Base-by-base conservation (phyloP, 1,284 basidiomycete species). In the Naganishia liquefaciens region DNA sequence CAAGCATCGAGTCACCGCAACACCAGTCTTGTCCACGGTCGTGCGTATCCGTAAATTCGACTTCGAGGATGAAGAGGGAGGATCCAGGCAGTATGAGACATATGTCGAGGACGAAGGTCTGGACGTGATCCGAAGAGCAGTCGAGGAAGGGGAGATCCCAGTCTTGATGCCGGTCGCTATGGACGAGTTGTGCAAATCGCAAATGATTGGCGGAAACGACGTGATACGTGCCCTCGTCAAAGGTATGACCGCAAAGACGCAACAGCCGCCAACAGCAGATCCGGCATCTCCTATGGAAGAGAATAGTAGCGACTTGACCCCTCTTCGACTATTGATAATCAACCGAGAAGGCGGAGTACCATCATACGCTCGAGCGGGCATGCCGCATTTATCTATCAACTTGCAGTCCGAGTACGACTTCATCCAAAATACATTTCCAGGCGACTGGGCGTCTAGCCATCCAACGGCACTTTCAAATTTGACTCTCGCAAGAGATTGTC, bases 271-370 rank as follows among this genome's bases (percentile, higher is more conserved):
- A 21, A 39, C 47, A 27, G 15, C 46, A 21, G 63, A 64, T 58
- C 55, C 47, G 42, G 63, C 54, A 4, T 57, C 47, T 3, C 54
- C 55, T 9, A 54, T 62, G 47, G 64, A 60, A n/a, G 40, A 54
- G 7, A 54, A 62, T 11, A 49, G 21, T 15, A 61, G 61, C 63
- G 89, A 94, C 77, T 83, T 95, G 65, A 91, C 90, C 5, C 93
- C 96, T 1, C 81, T 96, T 65, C 89, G 96, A 25, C 85, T 99
- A 68, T 94, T 99, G 88, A 89, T 99, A 76, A 98, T 99, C 79
- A 97, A 94, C 77, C 87, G 90, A 23, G 92, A 97, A 80, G 96
- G 96, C 23, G 96, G 96, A 37, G 89, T 99, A 2, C 96, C 96
- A 13, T 98, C 94, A 0, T 99, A 98, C 75, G 96, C 96, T 42